Percentiles rank a stretch among this genome's conserved stretches.
These are phyloP conservation scores for Pulveroboletus frians DNA, from an alignment of 768 basidiomycete genomes.

Conservation along the genomic window DNA sequence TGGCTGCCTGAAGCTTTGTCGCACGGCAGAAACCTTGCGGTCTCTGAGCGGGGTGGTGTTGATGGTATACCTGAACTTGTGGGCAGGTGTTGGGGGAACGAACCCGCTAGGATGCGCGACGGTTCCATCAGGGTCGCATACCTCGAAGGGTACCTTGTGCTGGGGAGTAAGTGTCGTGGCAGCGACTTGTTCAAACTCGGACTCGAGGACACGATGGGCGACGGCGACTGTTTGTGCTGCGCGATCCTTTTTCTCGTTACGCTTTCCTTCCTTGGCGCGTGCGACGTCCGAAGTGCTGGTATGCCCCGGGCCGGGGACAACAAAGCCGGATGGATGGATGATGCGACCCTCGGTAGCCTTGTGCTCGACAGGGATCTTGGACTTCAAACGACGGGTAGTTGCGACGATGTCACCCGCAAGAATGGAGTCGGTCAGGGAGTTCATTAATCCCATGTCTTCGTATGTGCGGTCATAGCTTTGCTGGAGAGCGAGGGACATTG, in stretches of 20 bases:
- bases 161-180: conserved; percentile 21
- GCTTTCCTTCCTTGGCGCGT: conserved; percentile 23
- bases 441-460: conserved; percentile 21
- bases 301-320: conserved; percentile 29
- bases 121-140: conserved; percentile 34
- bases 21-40: conserved; percentile 13
- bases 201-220: conserved; percentile 29
- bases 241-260: conserved; percentile 18
- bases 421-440: conserved; percentile 17
- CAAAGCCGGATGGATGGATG: conserved; percentile 26
- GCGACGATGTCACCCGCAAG: conserved; percentile 23
- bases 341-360: conserved; percentile 10
- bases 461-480: neutral
- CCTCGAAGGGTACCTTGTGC: conserved; percentile 42
- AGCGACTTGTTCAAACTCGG: conserved; percentile 22
- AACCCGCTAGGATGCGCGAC: conserved; percentile 41
- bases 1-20: conserved; percentile 7
- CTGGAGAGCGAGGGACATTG: neutral
- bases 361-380: conserved; percentile 29
- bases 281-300: conserved; percentile 20
- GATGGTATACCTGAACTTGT: conserved; percentile 30
- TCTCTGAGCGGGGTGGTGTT: conserved; percentile 10
- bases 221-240: conserved; percentile 30
- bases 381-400: conserved; percentile 24
- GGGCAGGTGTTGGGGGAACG: conserved; percentile 37